Base-by-base conservation (phyloP, 257 asterid species). In the Solanum appendiculatum region DNA sequence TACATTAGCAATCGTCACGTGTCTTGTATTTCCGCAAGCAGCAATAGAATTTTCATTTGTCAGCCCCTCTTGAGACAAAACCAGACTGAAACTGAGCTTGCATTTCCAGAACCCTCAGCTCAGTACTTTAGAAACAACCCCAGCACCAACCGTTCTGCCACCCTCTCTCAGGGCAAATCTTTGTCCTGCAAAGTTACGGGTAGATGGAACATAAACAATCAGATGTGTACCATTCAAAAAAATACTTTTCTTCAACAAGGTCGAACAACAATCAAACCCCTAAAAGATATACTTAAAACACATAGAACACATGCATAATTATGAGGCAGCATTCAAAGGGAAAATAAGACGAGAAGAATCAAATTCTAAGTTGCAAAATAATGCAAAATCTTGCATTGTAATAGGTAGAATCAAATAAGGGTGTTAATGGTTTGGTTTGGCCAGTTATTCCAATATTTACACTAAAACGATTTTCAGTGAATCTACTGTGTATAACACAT, bases 121-220 rank as follows among this genome's bases (percentile, higher is more conserved):
- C 18, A 96, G 85, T 39, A 96, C 98, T 88, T 96, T 95, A 3
- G 99, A 93, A 88, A 97, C 98, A 46, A 97, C 99, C 46, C 99
- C 99, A 56, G 99, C 99, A 85, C 99, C 99, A 74, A 97, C 98
- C 23, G 99, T 97, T 86, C 99, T 91, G 29, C 99, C 99, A 86
- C 99, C 99, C 88, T 97, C 99, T 89, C 99, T 93, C 91, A 97
- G 89, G 74, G 99, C 99, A 90, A 97, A 97, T 93, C 99, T 91
- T 97, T 96, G 99, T 64, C 99, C 99, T 97, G 96, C 70, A 66
- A 88, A 86, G 82, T 48, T 54, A 84, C 39, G 25, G 3, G 85
- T 10, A 48, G 85, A 81, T 5, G 68, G 44, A 33, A 31, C 0
- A 29, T 31, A 80, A 29, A 80, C 85, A 27, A 46, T 46, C 85